Evolutionary conservation across 352 stramenopile species (phyloP).

Genomic region (Saprolegnia diclina): DNA sequence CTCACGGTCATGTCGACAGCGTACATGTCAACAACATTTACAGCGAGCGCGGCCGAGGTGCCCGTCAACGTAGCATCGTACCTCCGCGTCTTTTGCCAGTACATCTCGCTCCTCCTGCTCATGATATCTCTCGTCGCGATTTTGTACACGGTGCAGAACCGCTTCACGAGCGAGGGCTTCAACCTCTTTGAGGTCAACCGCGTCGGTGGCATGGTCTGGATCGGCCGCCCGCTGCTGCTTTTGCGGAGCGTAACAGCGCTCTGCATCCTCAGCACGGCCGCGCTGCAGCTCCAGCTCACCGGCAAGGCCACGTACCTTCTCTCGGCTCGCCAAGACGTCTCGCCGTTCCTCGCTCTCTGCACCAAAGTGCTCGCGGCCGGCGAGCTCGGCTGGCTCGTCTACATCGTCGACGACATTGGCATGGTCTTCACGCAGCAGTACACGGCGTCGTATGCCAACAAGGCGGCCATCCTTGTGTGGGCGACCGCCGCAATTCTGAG

Average conservation of each 20-base stretch:
- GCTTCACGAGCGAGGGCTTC: background rate
- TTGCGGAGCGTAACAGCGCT: background rate
- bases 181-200: slow-evolving; percentile 20
- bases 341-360: background rate
- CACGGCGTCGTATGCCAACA: background rate
- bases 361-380: background rate
- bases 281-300: background rate
- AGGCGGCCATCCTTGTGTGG: background rate
- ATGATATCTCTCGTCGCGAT: background rate
- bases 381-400: slow-evolving; percentile 10
- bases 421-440: background rate
- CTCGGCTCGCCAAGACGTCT: background rate
- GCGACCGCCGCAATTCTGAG: background rate
- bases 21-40: background rate
- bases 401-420: slow-evolving; percentile 1
- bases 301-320: background rate
- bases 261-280: background rate
- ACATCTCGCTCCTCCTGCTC: background rate
- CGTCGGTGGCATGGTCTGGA: slow-evolving; percentile 17
- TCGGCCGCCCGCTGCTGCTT: slow-evolving; percentile 8
- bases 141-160: background rate
- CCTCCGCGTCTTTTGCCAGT: background rate
- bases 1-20: background rate
- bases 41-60: background rate
- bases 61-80: background rate